Base-by-base conservation (phyloP, 345 rosid genomes). In the Rhodamnia argentea region DNA sequence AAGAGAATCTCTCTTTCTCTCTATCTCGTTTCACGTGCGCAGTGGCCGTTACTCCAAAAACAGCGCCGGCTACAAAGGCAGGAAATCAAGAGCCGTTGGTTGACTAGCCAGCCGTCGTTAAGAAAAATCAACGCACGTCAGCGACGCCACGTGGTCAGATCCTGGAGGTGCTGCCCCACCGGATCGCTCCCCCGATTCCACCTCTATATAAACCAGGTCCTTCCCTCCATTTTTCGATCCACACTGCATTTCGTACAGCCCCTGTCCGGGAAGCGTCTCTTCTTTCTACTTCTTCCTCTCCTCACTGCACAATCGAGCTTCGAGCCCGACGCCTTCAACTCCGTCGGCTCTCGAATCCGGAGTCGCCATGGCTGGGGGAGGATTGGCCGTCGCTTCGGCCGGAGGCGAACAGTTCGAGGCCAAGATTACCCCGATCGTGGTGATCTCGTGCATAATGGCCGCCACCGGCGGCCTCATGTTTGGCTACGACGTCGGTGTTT, bases 401-500 rank as follows among this genome's bases (percentile, higher is more conserved):
- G 83, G 85, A 22, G 88, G 88, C 74, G 27, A 20, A 52, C 95
- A 92, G 91, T 95, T 96, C 87, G 98, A 97, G 89, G 99, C 99
- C 2, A 96, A 95, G 95, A 96, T 97, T 83, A 97, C 99, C 75
- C 98, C 98, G 22, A 91, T 95, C 85, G 99, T 97, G 9, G 89
- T 97, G 87, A 86, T 97, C 83, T 93, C 99, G 18, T 97, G 99
- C 87, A 93, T 97, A 88, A 93, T 94, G 98, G 99, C 99, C 13
- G 99, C 99, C 84, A 95, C 99, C 13, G 99, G 99, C 0, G 99
- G 99, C 6, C 99, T 97, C 90, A 96, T 97, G 99, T 97, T 96
- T 50, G 99, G 99, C 59, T 97, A 97, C 83, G 99, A 96, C 84
- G 93, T 96, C 64, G 99, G 99, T 70, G 93, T 97, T 76, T 96